Percentiles rank a stretch among this genome's conserved stretches.
Evolutionary conservation across 176 grass and related monocot genomes (phyloP).

Genomic region (Triticum monococcum): DNA sequence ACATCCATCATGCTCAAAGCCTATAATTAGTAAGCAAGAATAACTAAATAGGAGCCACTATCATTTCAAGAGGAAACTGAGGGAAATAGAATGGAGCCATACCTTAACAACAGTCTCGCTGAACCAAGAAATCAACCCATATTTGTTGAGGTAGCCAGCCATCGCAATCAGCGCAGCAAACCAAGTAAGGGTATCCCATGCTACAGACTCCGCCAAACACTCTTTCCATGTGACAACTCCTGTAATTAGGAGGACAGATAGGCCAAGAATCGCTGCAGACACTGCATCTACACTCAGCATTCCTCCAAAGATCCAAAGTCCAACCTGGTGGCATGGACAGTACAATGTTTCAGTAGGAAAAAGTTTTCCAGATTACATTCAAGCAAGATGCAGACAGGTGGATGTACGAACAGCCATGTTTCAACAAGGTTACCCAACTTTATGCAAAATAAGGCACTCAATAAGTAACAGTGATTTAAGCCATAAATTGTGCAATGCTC

Average conservation of each 20-base stretch:
- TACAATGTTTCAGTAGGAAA: constrained; percentile 16
- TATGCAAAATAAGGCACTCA: constrained; percentile 8
- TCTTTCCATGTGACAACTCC: constrained; percentile 99
- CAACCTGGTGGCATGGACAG: constrained; percentile 64
- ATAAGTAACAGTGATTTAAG: neutral
- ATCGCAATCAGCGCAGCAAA: constrained; percentile 98
- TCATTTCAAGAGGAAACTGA: constrained; percentile 1
- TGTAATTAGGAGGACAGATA: constrained; percentile 78
- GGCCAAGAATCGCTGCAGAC: constrained; percentile 89
- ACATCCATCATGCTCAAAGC: neutral
- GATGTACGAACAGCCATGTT: neutral
- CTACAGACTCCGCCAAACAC: constrained; percentile 89
- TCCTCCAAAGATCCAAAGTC: constrained; percentile 96
- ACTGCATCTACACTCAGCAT: constrained; percentile 80
- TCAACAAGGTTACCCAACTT: neutral
- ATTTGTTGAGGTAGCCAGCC: constrained; percentile 99
- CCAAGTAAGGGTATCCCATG: constrained; percentile 99
- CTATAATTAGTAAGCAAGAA: neutral
- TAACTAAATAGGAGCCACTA: neutral
- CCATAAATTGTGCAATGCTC: neutral
- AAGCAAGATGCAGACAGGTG: neutral
- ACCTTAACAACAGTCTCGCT: constrained; percentile 98
- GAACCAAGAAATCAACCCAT: constrained; percentile 95
- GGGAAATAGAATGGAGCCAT: constrained; percentile 11
- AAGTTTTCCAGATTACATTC: neutral